phyloP scores from a whole-genome alignment of 176 grass and related monocot genomes.

The Alopecurus myosuroides region DNA sequence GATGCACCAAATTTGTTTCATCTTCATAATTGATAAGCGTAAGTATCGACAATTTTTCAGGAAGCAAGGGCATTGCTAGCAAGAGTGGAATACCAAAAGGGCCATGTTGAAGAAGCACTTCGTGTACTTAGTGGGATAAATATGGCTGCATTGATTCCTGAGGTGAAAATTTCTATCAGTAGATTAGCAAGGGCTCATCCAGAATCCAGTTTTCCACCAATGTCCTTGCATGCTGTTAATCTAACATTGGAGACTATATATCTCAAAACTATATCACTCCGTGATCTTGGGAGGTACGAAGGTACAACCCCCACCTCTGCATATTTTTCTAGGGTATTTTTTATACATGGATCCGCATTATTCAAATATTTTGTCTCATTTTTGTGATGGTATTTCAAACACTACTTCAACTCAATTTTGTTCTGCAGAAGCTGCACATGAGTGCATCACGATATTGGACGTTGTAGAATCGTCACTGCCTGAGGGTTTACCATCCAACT shows the following conservation, averaged over 20 bases:
- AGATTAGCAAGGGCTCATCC: conserved; percentile 39
- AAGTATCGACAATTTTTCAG: conserved; percentile 43
- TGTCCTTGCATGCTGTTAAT: conserved; percentile 61
- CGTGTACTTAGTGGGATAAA: conserved; percentile 70
- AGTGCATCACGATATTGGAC: conserved; percentile 68
- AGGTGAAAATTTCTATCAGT: conserved; percentile 49
- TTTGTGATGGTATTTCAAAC: neutral
- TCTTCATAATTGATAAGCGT: neutral
- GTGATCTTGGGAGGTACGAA: conserved; percentile 65
- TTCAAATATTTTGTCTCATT: neutral
- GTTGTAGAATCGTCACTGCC: conserved; percentile 57
- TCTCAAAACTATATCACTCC: conserved; percentile 69
- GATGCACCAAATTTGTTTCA: neutral
- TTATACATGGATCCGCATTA: neutral
- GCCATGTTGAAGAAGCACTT: conserved; percentile 70
- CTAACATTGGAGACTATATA: conserved; percentile 66
- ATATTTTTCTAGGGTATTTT: neutral
- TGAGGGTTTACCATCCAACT: conserved; percentile 38
- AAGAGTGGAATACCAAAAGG: conserved; percentile 66
- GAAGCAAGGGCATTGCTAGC: conserved; percentile 87
- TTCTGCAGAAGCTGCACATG: conserved; percentile 72
- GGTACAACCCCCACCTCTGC: conserved; percentile 30
- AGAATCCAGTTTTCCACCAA: conserved; percentile 25
- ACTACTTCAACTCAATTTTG: conserved; percentile 12
- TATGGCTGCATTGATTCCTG: conserved; percentile 36